Percentiles rank a stretch among this genome's conserved stretches.
Conservation (phyloP, 2,329 filamentous ascomycete genomes). For the Penicillium brevicompactum region DNA sequence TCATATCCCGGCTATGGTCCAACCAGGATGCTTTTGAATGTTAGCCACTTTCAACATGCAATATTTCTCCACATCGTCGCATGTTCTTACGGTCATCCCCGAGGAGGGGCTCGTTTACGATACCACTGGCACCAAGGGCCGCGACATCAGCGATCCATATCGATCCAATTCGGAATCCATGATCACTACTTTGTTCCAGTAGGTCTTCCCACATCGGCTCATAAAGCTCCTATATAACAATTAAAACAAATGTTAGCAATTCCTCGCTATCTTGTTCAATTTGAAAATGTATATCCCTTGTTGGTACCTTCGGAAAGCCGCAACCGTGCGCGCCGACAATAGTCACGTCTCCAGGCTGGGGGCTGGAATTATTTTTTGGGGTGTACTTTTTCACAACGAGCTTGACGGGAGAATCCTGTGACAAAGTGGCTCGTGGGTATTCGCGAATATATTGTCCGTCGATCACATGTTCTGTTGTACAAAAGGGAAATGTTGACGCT, state of each 20-base stretch:
- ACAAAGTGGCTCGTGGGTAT: constrained; percentile 3
- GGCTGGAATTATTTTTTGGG: constrained; percentile 4
- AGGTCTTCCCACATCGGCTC: constrained; percentile 9
- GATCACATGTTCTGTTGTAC: constrained; percentile 9
- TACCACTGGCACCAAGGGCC: constrained; percentile 5
- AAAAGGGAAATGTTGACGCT: constrained; percentile 6
- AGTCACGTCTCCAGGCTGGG: constrained; percentile 9
- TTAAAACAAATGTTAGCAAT: background rate
- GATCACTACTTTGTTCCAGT: background rate
- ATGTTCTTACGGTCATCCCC: constrained; percentile 5
- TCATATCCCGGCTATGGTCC: constrained; percentile 6
- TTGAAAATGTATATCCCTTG: too few relatives aligned
- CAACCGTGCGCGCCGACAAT: constrained; percentile 12
- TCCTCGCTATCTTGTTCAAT: too few relatives aligned
- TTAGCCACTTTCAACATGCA: background rate
- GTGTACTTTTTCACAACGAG: constrained; percentile 10
- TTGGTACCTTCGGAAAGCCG: constrained; percentile 10
- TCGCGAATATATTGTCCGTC: constrained; percentile 13
- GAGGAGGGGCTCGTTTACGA: constrained; percentile 1
- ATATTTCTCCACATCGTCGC: too few relatives aligned
- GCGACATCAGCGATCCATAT: constrained; percentile 7
- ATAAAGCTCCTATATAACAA: background rate
- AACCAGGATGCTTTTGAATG: constrained; percentile 62
- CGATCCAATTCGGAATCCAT: background rate
- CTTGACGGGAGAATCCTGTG: background rate